phyloP scores from a whole-genome alignment of 2,329 filamentous ascomycete genomes.

The Alternaria hordeiaustralica region DNA sequence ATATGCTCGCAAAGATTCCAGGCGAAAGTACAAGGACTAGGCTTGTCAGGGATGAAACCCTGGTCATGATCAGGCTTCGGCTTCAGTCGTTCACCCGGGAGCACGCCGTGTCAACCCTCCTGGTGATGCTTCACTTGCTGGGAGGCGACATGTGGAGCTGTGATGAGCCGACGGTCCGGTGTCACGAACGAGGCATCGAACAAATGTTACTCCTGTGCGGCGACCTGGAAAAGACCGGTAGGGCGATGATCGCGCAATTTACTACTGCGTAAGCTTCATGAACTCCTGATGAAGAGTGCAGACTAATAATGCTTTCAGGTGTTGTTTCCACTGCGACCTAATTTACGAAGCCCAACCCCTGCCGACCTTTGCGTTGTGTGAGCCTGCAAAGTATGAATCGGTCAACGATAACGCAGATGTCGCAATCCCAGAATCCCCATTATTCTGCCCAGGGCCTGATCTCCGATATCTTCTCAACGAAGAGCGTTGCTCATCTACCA shows the following conservation, averaged over 20 bases:
- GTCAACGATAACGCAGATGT: background rate
- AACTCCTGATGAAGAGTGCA: background rate
- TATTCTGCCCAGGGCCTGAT: conserved; percentile 35
- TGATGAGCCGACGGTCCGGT: conserved; percentile 33
- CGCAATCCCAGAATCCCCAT: conserved; percentile 42
- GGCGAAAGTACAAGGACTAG: conserved; percentile 36
- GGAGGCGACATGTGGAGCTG: conserved; percentile 41
- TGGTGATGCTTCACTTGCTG: conserved; percentile 39
- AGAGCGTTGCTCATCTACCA: conserved; percentile 27
- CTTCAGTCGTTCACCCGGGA: conserved; percentile 5
- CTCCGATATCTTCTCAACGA: conserved; percentile 30
- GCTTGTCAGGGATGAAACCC: conserved; percentile 35
- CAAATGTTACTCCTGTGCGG: conserved; percentile 31
- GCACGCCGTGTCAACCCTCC: conserved; percentile 34
- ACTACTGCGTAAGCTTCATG: conserved; percentile 29
- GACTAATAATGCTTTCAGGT: conserved; percentile 18
- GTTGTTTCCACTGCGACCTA: conserved; percentile 36
- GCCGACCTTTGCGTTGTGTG: conserved; percentile 22
- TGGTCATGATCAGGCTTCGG: conserved; percentile 34
- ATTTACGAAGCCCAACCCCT: conserved; percentile 32
- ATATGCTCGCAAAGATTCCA: conserved; percentile 30
- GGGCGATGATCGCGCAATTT: conserved; percentile 26
- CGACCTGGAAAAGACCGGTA: conserved; percentile 22
- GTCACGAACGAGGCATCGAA: conserved; percentile 34
- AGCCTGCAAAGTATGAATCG: conserved; percentile 7